These are phyloP conservation scores for Physcomitrellopsis africana DNA, from an alignment of 225 moss, liverwort and hornwort species.

Conservation along the genomic window DNA sequence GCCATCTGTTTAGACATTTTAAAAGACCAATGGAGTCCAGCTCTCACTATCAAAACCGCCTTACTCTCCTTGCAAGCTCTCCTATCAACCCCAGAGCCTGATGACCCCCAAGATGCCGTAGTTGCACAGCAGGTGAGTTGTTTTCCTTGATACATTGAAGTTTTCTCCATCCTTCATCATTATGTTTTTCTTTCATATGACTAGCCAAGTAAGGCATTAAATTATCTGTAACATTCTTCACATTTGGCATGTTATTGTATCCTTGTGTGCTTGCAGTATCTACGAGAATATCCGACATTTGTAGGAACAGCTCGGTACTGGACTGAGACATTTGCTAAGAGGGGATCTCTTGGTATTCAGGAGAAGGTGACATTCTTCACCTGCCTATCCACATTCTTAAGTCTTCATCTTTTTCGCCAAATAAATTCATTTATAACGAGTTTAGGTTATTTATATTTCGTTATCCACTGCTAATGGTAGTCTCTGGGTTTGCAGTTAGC, in stretches of 20 bases:
- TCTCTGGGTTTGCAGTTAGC: constrained; percentile 61
- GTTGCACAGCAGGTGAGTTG: constrained; percentile 86
- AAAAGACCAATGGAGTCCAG: constrained; percentile 99
- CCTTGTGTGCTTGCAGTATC: constrained; percentile 64
- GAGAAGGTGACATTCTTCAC: constrained; percentile 70
- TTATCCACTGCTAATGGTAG: constrained; percentile 10
- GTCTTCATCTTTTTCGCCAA: neutral
- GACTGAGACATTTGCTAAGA: constrained; percentile 98
- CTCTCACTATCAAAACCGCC: constrained; percentile 91
- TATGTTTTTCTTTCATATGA: too few species aligned
- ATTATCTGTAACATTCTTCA: neutral
- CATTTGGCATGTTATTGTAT: neutral
- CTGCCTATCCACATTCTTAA: constrained; percentile 6
- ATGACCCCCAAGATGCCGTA: constrained; percentile 98
- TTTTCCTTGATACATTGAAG: neutral
- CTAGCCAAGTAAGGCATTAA: too few species aligned
- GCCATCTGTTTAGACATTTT: constrained; percentile 97
- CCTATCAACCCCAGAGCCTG: constrained; percentile 92
- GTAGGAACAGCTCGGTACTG: constrained; percentile 92
- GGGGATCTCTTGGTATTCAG: constrained; percentile 83
- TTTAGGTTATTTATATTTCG: neutral
- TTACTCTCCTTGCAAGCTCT: constrained; percentile 95
- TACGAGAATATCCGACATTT: constrained; percentile 81
- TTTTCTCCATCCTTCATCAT: neutral
- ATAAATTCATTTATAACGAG: neutral